Evolutionary conservation across 768 basidiomycete species (phyloP).

Genomic region (Trametes sanguinea): DNA sequence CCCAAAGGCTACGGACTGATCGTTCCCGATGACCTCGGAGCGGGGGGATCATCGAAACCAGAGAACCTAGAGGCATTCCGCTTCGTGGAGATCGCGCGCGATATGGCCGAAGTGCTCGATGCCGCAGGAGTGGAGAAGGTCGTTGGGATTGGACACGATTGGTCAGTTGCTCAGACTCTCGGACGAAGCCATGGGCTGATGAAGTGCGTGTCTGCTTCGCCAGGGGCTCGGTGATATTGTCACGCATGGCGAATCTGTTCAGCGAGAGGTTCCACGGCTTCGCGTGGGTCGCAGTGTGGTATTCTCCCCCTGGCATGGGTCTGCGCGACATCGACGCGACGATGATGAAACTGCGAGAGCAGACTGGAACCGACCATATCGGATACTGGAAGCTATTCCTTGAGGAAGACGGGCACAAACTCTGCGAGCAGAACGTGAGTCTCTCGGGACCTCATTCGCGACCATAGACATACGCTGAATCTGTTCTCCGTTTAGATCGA

Average conservation of each 20-base stretch:
- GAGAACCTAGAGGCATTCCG: slow-evolving; percentile 30
- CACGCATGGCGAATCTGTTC: slow-evolving; percentile 21
- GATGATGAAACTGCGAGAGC: no score
- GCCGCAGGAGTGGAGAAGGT: slow-evolving; percentile 29
- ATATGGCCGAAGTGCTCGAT: slow-evolving; percentile 38
- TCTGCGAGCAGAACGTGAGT: neutral
- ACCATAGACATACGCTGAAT: neutral
- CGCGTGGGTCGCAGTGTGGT: slow-evolving; percentile 38
- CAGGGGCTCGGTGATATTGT: slow-evolving; percentile 39
- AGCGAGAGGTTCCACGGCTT: slow-evolving; percentile 44
- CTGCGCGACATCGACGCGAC: no score
- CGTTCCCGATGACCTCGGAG: slow-evolving; percentile 49
- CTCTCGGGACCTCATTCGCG: neutral
- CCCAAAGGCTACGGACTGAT: slow-evolving; percentile 44
- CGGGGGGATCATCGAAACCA: slow-evolving; percentile 47
- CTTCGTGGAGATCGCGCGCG: slow-evolving; percentile 26
- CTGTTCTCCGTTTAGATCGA: neutral
- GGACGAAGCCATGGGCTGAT: neutral
- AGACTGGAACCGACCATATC: no score
- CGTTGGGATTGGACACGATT: slow-evolving; percentile 38
- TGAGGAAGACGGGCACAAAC: neutral
- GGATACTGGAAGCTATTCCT: neutral
- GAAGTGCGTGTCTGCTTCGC: neutral
- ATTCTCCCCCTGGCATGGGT: slow-evolving; percentile 19
- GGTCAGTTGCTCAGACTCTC: slow-evolving; percentile 21